Conservation (phyloP, 495 filamentous ascomycete species). For the Hypomontagnella monticulosa region DNA sequence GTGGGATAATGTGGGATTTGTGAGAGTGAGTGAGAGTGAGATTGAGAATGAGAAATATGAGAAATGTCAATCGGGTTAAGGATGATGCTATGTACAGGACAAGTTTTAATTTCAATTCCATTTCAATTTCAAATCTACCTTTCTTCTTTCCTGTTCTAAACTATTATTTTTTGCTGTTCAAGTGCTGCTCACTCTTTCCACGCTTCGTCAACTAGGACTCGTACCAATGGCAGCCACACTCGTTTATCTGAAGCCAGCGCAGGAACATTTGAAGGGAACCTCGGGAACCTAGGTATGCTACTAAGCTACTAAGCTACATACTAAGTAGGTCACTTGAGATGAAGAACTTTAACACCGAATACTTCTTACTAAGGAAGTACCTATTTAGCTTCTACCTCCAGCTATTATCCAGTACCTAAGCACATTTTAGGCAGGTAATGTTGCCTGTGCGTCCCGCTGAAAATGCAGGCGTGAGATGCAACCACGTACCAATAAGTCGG, state of each 20-base stretch:
- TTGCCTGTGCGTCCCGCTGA: background rate
- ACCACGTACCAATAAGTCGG: slow-evolving; percentile 5
- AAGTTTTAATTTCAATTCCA: slow-evolving; percentile 5
- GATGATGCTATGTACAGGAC: slow-evolving; percentile 1
- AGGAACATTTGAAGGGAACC: background rate
- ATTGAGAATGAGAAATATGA: background rate
- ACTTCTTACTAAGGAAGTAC: background rate
- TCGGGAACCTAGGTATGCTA: too few relatives aligned
- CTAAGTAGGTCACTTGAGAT: too few relatives aligned
- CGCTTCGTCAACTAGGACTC: slow-evolving; percentile 15
- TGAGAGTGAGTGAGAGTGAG: too few relatives aligned
- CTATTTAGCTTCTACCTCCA: background rate
- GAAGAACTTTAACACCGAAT: background rate
- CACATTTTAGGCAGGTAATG: background rate
- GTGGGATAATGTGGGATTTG: slow-evolving; percentile 40
- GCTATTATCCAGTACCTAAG: background rate
- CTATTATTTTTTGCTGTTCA: too few relatives aligned
- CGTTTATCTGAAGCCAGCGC: background rate
- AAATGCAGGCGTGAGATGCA: background rate
- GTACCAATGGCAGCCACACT: slow-evolving; percentile 1
- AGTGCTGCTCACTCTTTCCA: background rate
- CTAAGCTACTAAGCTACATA: too few relatives aligned
- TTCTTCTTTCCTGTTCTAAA: background rate
- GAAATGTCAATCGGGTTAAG: background rate
- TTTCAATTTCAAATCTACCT: too few relatives aligned